Conservation (phyloP, 495 filamentous ascomycete species). For the Xylaria acuta region DNA sequence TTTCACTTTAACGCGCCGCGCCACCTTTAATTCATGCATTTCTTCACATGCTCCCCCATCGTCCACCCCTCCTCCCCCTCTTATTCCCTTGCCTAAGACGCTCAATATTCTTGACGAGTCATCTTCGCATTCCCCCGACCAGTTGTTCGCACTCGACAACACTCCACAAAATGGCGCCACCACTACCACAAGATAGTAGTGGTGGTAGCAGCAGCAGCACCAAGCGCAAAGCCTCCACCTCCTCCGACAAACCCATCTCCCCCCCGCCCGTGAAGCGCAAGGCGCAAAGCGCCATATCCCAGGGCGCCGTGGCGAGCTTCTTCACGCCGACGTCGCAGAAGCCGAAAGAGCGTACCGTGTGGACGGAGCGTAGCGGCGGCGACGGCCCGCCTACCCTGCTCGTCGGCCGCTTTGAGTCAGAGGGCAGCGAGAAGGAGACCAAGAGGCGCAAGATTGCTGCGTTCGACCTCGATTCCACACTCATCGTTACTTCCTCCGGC, state of each 20-base stretch:
- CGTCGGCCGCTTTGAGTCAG: slow-evolving; percentile 71
- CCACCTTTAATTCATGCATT: background rate
- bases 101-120: background rate
- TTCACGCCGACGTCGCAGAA: slow-evolving; percentile 91
- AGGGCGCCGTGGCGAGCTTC: slow-evolving; percentile 76
- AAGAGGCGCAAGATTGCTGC: slow-evolving; percentile 73
- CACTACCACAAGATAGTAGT: slow-evolving; percentile 5
- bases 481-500: slow-evolving; percentile 80
- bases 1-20: background rate
- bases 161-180: background rate
- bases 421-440: slow-evolving; percentile 34
- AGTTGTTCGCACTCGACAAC: background rate
- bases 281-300: slow-evolving; percentile 73
- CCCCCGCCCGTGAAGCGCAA: slow-evolving; percentile 68
- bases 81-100: background rate
- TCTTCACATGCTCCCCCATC: background rate
- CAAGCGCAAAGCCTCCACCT: slow-evolving; percentile 37
- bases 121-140: background rate
- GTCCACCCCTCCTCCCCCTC: background rate
- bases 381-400: slow-evolving; percentile 64
- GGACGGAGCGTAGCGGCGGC: slow-evolving; percentile 65
- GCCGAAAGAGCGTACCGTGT: slow-evolving; percentile 76
- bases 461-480: slow-evolving; percentile 93
- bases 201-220: slow-evolving; percentile 19
- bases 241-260: slow-evolving; percentile 49